Percentiles rank a stretch among this genome's conserved stretches.
phyloP scores from a whole-genome alignment of 1,284 basidiomycete species.

The Cutaneotrichosporon cyanovorans region DNA sequence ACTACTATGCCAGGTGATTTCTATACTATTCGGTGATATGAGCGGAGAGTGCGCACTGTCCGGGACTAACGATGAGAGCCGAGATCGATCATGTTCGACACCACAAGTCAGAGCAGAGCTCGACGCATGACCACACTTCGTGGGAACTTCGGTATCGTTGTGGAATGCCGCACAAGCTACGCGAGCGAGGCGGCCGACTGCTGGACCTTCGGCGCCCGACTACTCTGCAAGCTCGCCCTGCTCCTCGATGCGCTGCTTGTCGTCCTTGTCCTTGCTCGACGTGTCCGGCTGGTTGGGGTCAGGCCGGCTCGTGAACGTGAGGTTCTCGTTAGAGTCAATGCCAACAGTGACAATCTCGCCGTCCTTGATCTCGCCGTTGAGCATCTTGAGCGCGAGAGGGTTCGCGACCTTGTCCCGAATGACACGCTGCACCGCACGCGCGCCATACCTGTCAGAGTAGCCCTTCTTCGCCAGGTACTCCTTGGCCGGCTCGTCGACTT shows the following conservation, averaged over 20 bases:
- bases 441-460: conserved; percentile 78
- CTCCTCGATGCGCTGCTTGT: conserved; percentile 12
- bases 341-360: conserved; percentile 59
- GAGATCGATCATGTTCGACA: no score
- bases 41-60: no score
- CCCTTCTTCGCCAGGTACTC: conserved; percentile 72
- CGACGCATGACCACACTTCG: no score
- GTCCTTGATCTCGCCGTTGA: conserved; percentile 68
- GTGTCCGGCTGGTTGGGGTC: conserved; percentile 10
- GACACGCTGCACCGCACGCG: conserved; percentile 72
- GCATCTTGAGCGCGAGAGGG: conserved; percentile 65
- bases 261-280: neutral
- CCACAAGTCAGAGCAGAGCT: no score
- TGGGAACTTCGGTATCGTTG: no score
- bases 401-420: conserved; percentile 69
- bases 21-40: no score
- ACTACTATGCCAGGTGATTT: no score
- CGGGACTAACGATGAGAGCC: no score
- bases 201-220: no score
- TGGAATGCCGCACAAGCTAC: no score
- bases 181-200: neutral
- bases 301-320: conserved; percentile 12
- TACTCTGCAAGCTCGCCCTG: conserved; percentile 9
- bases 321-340: conserved; percentile 47
- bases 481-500: conserved; percentile 59